These are phyloP conservation scores for Saururus chinensis DNA, from an alignment of 164 flowering plant species.

Conservation along the genomic window DNA sequence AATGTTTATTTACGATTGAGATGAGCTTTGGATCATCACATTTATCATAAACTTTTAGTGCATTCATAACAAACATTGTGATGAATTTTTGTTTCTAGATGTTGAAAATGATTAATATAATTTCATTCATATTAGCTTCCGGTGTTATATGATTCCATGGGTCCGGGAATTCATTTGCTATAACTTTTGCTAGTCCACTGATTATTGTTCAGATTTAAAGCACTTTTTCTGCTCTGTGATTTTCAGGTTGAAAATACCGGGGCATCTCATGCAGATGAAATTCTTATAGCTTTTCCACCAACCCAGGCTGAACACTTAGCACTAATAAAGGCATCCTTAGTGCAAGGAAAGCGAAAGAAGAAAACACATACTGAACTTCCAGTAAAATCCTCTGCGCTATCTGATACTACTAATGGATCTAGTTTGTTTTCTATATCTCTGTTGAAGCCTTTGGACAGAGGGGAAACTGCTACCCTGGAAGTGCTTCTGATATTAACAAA, in stretches of 20 bases:
- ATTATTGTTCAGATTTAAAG: neutral
- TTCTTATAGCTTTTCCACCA: constrained; percentile 80
- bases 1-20: too few species aligned
- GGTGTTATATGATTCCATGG: too few species aligned
- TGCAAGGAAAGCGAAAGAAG: constrained; percentile 72
- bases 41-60: too few species aligned
- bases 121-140: too few species aligned
- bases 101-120: too few species aligned
- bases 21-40: too few species aligned
- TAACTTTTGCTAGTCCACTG: neutral
- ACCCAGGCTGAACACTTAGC: constrained; percentile 57
- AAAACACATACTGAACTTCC: constrained; percentile 48
- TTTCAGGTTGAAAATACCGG: constrained; percentile 78
- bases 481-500: constrained; percentile 57
- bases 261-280: constrained; percentile 49
- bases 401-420: constrained; percentile 68
- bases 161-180: neutral
- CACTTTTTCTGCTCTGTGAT: neutral
- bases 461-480: constrained; percentile 60
- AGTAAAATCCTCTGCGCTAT: constrained; percentile 47
- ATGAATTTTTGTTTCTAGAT: too few species aligned
- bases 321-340: constrained; percentile 42
- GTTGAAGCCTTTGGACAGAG: constrained; percentile 39
- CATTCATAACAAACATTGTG: too few species aligned
- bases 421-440: constrained; percentile 47